These are phyloP conservation scores for Tylopilus rubrobrunneus DNA, from an alignment of 768 basidiomycete species.

Conservation along the genomic window DNA sequence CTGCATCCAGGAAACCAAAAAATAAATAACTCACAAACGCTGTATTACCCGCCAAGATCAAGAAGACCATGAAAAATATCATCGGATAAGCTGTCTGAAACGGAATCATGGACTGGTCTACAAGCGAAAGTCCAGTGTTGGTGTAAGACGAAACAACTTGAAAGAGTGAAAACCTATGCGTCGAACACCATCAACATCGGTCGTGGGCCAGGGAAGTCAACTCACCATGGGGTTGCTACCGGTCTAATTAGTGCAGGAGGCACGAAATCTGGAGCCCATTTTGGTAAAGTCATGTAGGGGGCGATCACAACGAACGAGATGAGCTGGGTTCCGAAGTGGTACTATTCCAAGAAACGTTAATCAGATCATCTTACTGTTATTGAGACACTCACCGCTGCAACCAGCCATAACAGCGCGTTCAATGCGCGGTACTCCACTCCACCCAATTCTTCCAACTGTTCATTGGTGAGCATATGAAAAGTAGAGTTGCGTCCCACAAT, in stretches of 20 bases:
- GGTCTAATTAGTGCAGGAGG: constrained; percentile 54
- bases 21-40: constrained; percentile 68
- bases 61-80: constrained; percentile 65
- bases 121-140: constrained; percentile 83
- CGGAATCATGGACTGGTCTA: constrained; percentile 88
- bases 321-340: constrained; percentile 71
- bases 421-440: constrained; percentile 91
- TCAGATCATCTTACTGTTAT: not conserved
- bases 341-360: constrained; percentile 43
- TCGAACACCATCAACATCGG: not conserved
- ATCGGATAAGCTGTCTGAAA: constrained; percentile 84
- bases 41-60: constrained; percentile 91
- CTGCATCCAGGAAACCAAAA: not conserved
- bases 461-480: constrained; percentile 65
- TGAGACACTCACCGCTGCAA: constrained; percentile 54
- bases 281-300: constrained; percentile 65
- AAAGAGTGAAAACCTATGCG: constrained; percentile 73
- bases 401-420: constrained; percentile 77
- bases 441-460: constrained; percentile 87
- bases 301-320: constrained; percentile 69
- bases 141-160: constrained; percentile 85
- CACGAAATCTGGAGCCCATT: constrained; percentile 59
- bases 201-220: not conserved
- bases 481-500: constrained; percentile 78
- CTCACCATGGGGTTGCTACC: constrained; percentile 64